phyloP scores from a whole-genome alignment of 306 rosid species.

The Benincasa hispida region DNA sequence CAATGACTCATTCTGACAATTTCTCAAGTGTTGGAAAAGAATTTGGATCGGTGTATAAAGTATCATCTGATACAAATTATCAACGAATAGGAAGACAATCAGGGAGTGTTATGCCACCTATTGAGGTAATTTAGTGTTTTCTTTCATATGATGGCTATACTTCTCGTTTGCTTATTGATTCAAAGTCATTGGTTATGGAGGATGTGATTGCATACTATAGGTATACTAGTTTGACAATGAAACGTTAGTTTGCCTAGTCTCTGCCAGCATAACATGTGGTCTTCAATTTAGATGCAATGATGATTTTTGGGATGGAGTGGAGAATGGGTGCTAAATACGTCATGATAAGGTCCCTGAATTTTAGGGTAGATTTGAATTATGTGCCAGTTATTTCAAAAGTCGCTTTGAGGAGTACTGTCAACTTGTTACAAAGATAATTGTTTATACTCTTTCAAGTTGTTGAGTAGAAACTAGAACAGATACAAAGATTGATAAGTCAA shows the following conservation, averaged over 20 bases:
- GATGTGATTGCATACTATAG: not conserved
- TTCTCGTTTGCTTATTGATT: not conserved
- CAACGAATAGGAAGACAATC: constrained; percentile 11
- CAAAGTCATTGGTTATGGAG: not conserved
- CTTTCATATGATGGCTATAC: not conserved
- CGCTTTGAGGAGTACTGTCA: not conserved
- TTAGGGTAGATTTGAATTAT: no score
- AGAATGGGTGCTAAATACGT: not conserved
- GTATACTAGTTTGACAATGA: not conserved
- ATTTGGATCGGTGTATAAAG: constrained; percentile 14
- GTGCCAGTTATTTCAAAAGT: not conserved
- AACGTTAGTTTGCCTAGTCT: not conserved
- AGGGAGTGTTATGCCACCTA: constrained; percentile 30
- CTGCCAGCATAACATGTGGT: not conserved
- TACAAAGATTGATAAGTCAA: not conserved
- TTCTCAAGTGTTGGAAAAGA: constrained; percentile 15
- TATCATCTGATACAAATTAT: constrained; percentile 16
- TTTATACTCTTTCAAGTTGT: not conserved
- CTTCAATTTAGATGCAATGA: not conserved
- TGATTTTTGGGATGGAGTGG: not conserved
- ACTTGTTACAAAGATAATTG: not conserved
- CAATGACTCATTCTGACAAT: constrained; percentile 5
- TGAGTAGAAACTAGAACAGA: not conserved
- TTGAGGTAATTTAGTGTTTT: constrained; percentile 32
- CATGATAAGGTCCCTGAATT: not conserved